Evolutionary conservation across 495 filamentous ascomycete genomes (phyloP).

Genomic region (Aspergillus sclerotiicarbonarius): DNA sequence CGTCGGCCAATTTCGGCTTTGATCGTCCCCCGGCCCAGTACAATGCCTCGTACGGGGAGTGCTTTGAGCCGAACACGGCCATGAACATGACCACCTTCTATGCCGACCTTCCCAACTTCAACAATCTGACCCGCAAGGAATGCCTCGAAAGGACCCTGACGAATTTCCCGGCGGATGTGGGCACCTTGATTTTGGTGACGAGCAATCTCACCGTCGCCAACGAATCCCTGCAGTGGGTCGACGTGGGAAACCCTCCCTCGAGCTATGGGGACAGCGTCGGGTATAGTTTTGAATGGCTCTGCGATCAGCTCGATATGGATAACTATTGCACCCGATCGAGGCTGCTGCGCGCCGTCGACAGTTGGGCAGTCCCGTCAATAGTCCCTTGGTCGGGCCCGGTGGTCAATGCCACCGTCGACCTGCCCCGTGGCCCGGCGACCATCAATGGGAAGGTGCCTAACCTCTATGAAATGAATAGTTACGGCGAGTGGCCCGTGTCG

Average conservation of each 20-base stretch:
- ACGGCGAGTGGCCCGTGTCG: not conserved
- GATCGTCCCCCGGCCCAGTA: not conserved
- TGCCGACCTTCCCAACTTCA: not conserved
- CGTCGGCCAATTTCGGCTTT: not conserved
- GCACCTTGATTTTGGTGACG: not conserved
- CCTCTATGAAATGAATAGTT: too few relatives aligned
- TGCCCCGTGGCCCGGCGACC: not conserved
- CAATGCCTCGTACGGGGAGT: not conserved
- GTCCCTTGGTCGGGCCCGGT: not conserved
- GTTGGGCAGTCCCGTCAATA: not conserved
- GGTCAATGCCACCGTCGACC: not conserved
- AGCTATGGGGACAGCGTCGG: not conserved
- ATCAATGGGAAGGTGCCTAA: not conserved
- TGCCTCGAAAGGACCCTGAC: not conserved
- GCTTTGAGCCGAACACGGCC: not conserved
- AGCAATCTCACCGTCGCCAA: not conserved
- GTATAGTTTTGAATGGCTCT: conserved; percentile 4
- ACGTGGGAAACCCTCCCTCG: not conserved
- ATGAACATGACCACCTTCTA: not conserved
- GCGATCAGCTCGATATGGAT: not conserved
- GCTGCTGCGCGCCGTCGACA: not conserved
- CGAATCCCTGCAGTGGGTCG: not conserved
- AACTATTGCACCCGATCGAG: not conserved
- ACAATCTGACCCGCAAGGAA: not conserved
- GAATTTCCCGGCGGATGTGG: not conserved